phyloP scores from a whole-genome alignment of 2,329 filamentous ascomycete species.

The Fusarium acutatum region DNA sequence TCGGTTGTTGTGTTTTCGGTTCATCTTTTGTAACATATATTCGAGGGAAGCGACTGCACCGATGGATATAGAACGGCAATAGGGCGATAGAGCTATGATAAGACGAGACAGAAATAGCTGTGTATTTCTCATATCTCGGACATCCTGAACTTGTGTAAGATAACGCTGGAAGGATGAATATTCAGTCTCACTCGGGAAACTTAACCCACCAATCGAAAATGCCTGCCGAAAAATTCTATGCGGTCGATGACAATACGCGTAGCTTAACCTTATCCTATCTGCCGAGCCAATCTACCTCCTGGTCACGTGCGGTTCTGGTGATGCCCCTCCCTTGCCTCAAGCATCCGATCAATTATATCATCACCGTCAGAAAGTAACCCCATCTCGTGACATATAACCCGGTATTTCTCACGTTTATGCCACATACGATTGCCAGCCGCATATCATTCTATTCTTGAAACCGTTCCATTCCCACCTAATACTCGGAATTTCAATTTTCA shows the following conservation, averaged over 20 bases:
- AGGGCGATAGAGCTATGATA: accelerated
- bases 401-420: accelerated
- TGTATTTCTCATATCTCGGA: accelerated
- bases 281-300: accelerated
- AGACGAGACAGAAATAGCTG: too few relatives aligned
- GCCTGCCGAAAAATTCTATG: accelerated
- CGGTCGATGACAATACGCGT: accelerated
- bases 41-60: not conserved
- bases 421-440: accelerated
- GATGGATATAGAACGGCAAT: not conserved
- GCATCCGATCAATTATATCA: not conserved
- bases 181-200: accelerated
- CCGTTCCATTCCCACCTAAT: not conserved
- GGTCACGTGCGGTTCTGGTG: not conserved
- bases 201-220: accelerated
- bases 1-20: accelerated
- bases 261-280: not conserved
- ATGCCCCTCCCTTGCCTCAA: not conserved
- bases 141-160: accelerated
- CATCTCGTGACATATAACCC: not conserved
- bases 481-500: too few relatives aligned
- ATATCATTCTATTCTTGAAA: accelerated
- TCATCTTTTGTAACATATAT: not conserved
- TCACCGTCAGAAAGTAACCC: not conserved
- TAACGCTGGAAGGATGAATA: accelerated